Base-by-base conservation (phyloP, 306 rosid species). In the Castanea mollissima region DNA sequence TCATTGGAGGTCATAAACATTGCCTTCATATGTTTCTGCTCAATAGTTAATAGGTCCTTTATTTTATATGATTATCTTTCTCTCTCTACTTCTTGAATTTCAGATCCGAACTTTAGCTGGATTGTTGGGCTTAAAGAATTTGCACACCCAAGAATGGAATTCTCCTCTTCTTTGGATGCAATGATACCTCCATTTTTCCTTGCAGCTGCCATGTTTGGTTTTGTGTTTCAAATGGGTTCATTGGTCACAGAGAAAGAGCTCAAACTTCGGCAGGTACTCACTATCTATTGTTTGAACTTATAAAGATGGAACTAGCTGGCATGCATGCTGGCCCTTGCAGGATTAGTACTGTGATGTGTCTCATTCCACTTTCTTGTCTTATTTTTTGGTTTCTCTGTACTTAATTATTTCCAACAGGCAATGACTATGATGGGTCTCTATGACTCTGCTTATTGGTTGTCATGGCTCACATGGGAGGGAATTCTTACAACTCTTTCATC, bases 371-470 rank as follows among this genome's bases (percentile, higher is more conserved):
- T 1, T 23, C 77, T 58, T 20, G 19, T 1, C 11, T 15, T 51
- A 31, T 72, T 12, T 46, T 5, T 65, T 23, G 14, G 10, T 38
- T 70, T 3, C 18, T 69, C 49, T 32, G 54, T 54, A 2, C 23
- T 76, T 55, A 58, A 69, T 71, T 57, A 46, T 46, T 82, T 77
- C 46, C 27, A 55, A 56, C 86, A 94, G 98, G 91, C 96, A 73
- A 94, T 94, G 98, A 76, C 78, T 15, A 87, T 94, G 89, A 94
- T 94, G 98, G 98, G 98, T 71, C 92, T 94, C 65, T 94, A 85
- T 27, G 98, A 92, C 76, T 83, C 90, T 76, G 94, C 97, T 27
- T 94, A 94, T 81, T 94, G 97, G 96, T 73, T 91, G 49, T 92
- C 98, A 46, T 94, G 96, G 97, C 88, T 94, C 75, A 71, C 90